These are phyloP conservation scores for Lasiosphaeria ovina DNA, from an alignment of 495 filamentous ascomycete genomes.

Conservation along the genomic window DNA sequence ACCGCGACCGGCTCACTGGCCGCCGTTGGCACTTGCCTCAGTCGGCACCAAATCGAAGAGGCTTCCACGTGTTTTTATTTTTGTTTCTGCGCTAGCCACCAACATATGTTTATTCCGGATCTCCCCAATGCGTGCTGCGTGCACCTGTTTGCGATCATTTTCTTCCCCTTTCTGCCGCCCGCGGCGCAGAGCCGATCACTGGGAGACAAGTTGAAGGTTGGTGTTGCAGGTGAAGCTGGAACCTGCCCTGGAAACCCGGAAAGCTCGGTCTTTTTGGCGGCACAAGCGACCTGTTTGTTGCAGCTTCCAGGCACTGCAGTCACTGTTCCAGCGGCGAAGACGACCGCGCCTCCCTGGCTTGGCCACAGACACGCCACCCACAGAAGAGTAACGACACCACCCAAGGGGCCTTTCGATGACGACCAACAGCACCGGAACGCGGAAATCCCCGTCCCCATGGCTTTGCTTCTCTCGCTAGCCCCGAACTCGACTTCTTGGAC, in stretches of 20 bases:
- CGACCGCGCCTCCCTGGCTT: background rate
- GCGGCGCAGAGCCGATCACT: background rate
- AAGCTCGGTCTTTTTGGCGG: too few species aligned
- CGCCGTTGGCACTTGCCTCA: too few species aligned
- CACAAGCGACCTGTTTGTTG: too few species aligned
- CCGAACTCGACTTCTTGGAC: background rate
- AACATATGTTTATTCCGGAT: background rate
- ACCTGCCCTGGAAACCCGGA: too few species aligned
- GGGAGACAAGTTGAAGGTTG: background rate
- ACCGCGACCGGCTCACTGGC: too few species aligned
- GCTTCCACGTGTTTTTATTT: slow-evolving; percentile 2
- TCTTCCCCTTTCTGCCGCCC: background rate
- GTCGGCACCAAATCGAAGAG: background rate
- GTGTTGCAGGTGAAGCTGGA: too few species aligned
- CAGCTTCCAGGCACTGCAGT: too few species aligned
- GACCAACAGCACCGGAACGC: background rate
- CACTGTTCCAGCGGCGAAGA: too few species aligned
- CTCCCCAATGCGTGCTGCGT: background rate
- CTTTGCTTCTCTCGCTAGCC: background rate
- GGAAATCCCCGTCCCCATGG: background rate
- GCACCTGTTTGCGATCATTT: background rate
- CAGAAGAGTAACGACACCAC: background rate
- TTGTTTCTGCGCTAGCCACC: background rate
- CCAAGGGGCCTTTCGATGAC: too few species aligned
- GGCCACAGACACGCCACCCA: background rate